These are phyloP conservation scores for Amylocarpus encephaloides DNA, from an alignment of 2,329 filamentous ascomycete species.

Conservation along the genomic window DNA sequence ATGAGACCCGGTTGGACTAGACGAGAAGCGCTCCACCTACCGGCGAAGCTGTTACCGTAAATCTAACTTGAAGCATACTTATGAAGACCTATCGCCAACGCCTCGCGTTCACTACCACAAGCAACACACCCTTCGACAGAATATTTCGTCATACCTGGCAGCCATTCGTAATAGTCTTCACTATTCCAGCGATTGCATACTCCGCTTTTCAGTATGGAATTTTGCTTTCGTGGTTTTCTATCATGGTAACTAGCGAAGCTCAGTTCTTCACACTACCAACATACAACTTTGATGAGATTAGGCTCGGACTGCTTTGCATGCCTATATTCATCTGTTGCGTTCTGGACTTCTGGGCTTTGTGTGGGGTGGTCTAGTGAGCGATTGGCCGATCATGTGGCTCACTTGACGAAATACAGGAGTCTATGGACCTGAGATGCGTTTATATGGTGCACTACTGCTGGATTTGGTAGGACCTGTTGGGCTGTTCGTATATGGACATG, in stretches of 20 bases:
- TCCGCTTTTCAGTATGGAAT: constrained; percentile 34
- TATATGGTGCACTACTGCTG: constrained; percentile 24
- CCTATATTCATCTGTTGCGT: constrained; percentile 36
- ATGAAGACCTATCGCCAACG: constrained; percentile 39
- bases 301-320: constrained; percentile 36
- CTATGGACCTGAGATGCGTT: constrained; percentile 39
- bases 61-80: constrained; percentile 29
- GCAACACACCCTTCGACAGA: constrained; percentile 22
- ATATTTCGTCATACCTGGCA: constrained; percentile 34
- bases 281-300: constrained; percentile 35
- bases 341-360: constrained; percentile 33
- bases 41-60: neutral
- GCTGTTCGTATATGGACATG: constrained; percentile 8
- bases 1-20: neutral
- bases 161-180: constrained; percentile 33
- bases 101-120: constrained; percentile 31
- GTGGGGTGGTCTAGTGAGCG: constrained; percentile 32
- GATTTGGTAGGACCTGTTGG: constrained; percentile 6
- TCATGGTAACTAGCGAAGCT: constrained; percentile 34
- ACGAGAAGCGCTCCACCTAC: neutral
- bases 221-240: constrained; percentile 34
- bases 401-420: constrained; percentile 34
- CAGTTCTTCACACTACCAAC: constrained; percentile 34
- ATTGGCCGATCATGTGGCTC: constrained; percentile 33
- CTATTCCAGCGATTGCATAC: constrained; percentile 36